Conservation (phyloP, 2,329 filamentous ascomycete species). For the Ceratocystis destructans region DNA sequence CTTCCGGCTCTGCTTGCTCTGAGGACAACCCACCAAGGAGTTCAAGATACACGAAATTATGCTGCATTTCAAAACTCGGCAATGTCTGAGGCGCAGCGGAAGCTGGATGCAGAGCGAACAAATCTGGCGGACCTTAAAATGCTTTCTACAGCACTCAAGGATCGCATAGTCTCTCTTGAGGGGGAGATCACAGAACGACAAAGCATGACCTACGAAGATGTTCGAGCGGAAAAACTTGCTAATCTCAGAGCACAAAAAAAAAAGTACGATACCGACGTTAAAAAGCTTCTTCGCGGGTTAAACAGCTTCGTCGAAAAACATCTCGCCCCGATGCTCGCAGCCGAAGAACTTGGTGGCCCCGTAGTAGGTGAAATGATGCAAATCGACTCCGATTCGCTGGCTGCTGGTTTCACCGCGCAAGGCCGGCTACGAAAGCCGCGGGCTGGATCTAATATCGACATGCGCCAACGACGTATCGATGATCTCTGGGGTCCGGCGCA, state of each 20-base stretch:
- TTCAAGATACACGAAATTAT: slow-evolving; percentile 49
- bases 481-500: slow-evolving; percentile 43
- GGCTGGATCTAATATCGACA: slow-evolving; percentile 32
- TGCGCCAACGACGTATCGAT: slow-evolving; percentile 47
- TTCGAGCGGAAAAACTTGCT: slow-evolving; percentile 48
- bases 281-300: slow-evolving; percentile 47
- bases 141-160: slow-evolving; percentile 39
- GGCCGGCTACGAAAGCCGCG: slow-evolving; percentile 42
- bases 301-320: slow-evolving; percentile 57
- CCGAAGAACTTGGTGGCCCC: slow-evolving; percentile 70
- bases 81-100: slow-evolving; percentile 32
- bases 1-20: slow-evolving; percentile 59
- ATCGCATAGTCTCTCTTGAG: slow-evolving; percentile 46
- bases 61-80: slow-evolving; percentile 34
- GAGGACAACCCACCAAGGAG: slow-evolving; percentile 50
- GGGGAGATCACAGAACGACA: slow-evolving; percentile 42
- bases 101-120: slow-evolving; percentile 38
- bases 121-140: slow-evolving; percentile 41
- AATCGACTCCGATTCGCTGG: slow-evolving; percentile 45
- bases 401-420: slow-evolving; percentile 45
- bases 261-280: slow-evolving; percentile 47
- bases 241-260: slow-evolving; percentile 46
- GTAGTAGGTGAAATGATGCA: slow-evolving; percentile 63
- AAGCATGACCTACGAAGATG: slow-evolving; percentile 45
- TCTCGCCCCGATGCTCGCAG: slow-evolving; percentile 62